phyloP scores from a whole-genome alignment of 345 rosid species.

The Brassica napus region Da-Ae NC_063438.1:2730501-2731000 shows the following conservation, averaged over 20 bases:
- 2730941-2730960: conserved; percentile 30
- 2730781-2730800: background rate
- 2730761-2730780: conserved; percentile 4
- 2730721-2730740: conserved; percentile 18
- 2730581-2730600: background rate
- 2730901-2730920: background rate
- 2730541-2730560: conserved; percentile 14
- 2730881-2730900: background rate
- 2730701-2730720: conserved; percentile 34
- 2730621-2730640: conserved; percentile 29
- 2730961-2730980: conserved; percentile 28
- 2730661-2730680: conserved; percentile 11
- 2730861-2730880: conserved; percentile 19
- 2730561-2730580: background rate
- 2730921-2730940: conserved; percentile 34
- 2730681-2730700: conserved; percentile 19
- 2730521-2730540: conserved; percentile 2
- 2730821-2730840: conserved; percentile 31
- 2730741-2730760: background rate
- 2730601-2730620: conserved; percentile 26
- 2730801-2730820: background rate
- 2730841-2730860: conserved; percentile 14
- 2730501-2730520: background rate
- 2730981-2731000: conserved; percentile 5
- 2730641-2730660: conserved; percentile 28